A percentile compares a stretch with the other conserved stretches of the same genome.
These are phyloP conservation scores for Sideroxylon spinosum DNA, from an alignment of 179 eudicot genomes.

Conservation along the genomic window DNA sequence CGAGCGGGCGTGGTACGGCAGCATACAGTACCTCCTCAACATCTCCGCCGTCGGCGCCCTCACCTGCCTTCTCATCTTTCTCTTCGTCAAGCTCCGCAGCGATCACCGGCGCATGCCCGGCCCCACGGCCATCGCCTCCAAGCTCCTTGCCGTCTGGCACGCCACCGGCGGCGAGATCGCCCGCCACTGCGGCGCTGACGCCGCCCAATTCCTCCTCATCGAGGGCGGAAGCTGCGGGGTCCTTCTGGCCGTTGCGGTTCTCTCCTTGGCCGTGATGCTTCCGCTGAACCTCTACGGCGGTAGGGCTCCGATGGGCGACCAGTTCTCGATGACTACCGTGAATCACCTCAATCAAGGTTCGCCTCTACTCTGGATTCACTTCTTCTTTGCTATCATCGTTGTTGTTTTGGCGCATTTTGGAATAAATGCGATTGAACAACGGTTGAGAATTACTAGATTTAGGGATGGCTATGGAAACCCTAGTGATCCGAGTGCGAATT, in stretches of 20 bases:
- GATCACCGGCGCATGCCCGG: constrained; percentile 88
- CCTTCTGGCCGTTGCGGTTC: constrained; percentile 39
- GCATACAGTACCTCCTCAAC: constrained; percentile 83
- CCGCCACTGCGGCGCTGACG: constrained; percentile 86
- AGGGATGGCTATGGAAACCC: constrained; percentile 75
- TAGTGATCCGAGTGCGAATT: constrained; percentile 46
- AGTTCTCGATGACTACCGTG: constrained; percentile 76
- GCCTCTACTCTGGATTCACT: constrained; percentile 69
- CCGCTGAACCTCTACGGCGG: constrained; percentile 74
- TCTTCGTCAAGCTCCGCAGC: constrained; percentile 80
- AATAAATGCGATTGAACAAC: constrained; percentile 47
- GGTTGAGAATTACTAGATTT: constrained; percentile 69
- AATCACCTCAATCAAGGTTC: constrained; percentile 62
- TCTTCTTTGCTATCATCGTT: constrained; percentile 45
- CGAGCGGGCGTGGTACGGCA: constrained; percentile 74
- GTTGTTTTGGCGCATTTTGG: constrained; percentile 65
- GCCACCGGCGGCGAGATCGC: constrained; percentile 71
- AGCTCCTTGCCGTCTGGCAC: constrained; percentile 96
- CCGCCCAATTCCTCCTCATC: constrained; percentile 79
- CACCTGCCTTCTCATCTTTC: constrained; percentile 62
- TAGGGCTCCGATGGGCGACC: constrained; percentile 55
- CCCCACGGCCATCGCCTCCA: constrained; percentile 62
- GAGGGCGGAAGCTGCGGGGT: constrained; percentile 76
- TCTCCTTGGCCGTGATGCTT: constrained; percentile 42
- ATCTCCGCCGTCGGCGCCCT: constrained; percentile 80